Evolutionary conservation across 2,329 filamentous ascomycete genomes (phyloP), one percentile per base, ranked within the genome.

Genomic region (Ascochyta rabiei): DNA sequence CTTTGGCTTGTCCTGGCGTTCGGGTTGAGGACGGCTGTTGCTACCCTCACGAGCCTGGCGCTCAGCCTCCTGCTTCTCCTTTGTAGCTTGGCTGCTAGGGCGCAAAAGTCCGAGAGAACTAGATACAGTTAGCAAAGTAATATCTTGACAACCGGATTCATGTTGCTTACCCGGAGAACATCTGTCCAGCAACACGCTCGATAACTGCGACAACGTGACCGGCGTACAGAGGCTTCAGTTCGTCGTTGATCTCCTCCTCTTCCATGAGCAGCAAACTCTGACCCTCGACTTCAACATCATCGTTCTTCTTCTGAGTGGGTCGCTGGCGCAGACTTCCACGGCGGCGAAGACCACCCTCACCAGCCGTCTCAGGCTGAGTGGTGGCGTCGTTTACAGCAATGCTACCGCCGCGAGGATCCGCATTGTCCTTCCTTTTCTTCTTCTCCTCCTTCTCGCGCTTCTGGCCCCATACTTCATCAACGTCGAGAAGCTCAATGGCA

Each of bases 361-460:
- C 82, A 60, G 81, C 81, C 84, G 73, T 75, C 78, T 84, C 73
- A 72, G 79, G 78, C 80, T 86, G 74, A 19, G 80, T 81, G 18
- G 79, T 82, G 19, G 80, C 80, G 60, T 86, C 84, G 68, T 84
- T 87, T 59, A 87, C 87, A 61, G 89, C 89, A 68, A 86, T 90
- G 62, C 85, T 89, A 59, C 89, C 89, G 62, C 88, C 88, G 62
- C 93, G 88, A 55, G 91, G 93, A 73, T 98, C 95, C 30, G 92
- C 96, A 56, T 97, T 96, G 71, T 99, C 95, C 82, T 99, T 99
- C 76, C 95, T 90, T 82, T 98, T 99, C 86, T 99, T 99, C 85
- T 99, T 99, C 76, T 99, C 95, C 79, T 99, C 95, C 76, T 99
- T 99, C 77, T 99, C 95, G 52, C 92, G 91, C 83, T 99, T 99